Evolutionary conservation across 2,329 filamentous ascomycete genomes (phyloP), one percentile per base, ranked within the genome.

Genomic region (Moelleriella libera): DNA sequence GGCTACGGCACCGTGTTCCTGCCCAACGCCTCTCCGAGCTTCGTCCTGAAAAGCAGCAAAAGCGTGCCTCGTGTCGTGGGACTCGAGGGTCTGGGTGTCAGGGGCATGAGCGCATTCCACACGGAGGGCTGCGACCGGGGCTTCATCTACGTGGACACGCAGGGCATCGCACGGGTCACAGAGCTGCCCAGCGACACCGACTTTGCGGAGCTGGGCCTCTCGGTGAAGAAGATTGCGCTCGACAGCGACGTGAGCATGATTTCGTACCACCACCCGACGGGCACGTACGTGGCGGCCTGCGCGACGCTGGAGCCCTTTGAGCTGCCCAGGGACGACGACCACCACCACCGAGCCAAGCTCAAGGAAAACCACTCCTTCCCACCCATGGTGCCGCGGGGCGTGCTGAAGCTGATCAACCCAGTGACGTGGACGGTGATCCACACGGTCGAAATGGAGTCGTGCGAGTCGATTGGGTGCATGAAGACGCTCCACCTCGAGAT

Each of bases 401-500:
- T 77, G 21, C 64, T 98, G 48, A 88, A 88, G 59, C 72, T 98
- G 11, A 68, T 96, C 47, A 89, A 82, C 53, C 83, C 88, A 0
- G 72, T 74, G 43, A 88, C 79, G 4, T 89, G 87, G 80, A 78
- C 78, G 0, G 72, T 89, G 39, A 84, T 97, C 49, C 85, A 95
- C 60, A 80, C 75, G 29, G 70, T 88, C 46, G 70, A 80, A 42
- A 74, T 95, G 53, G 85, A 89, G 47, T 68, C 78, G 0, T 82
- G 75, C 51, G 90, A 96, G 65, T 76, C 80, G 10, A 72, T 94
- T 11, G 82, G 92, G 60, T 87, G 84, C 51, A 78, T 97, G 57
- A 82, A 90, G 61, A 83, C 84, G 5, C 74, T 97, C 40, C 83
- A 85, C 47, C 76, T 98, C 11, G 92, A 97, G 63, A 74, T 94